Percentiles rank a stretch among this genome's conserved stretches.
phyloP scores from a whole-genome alignment of 257 asterid genomes.

The Primulina eburnea region DNA sequence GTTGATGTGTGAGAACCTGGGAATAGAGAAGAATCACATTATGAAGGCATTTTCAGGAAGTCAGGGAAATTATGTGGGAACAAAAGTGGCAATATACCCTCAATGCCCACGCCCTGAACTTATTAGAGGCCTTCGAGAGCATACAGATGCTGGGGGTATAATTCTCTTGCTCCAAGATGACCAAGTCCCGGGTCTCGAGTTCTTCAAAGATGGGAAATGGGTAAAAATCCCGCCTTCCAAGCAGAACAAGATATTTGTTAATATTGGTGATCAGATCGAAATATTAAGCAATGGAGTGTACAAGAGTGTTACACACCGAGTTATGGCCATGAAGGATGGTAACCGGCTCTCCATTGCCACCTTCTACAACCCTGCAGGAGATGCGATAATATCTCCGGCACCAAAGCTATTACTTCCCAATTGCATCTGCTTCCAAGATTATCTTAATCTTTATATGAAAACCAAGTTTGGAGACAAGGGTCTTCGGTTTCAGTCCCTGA shows the following conservation, averaged over 20 bases:
- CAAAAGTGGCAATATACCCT: constrained; percentile 83
- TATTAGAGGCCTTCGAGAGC: constrained; percentile 83
- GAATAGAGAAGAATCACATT: constrained; percentile 52
- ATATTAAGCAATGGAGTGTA: constrained; percentile 72
- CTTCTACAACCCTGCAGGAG: constrained; percentile 79
- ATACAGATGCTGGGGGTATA: constrained; percentile 91
- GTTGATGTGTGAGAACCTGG: constrained; percentile 75
- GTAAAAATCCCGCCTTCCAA: constrained; percentile 75
- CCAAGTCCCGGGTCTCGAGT: constrained; percentile 82
- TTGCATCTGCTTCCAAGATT: constrained; percentile 55
- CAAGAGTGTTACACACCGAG: constrained; percentile 71
- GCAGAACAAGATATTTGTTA: constrained; percentile 65
- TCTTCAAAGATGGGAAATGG: constrained; percentile 83
- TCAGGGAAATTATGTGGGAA: constrained; percentile 65
- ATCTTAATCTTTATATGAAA: constrained; percentile 51
- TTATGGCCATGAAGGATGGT: constrained; percentile 70
- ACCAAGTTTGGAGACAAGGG: constrained; percentile 73
- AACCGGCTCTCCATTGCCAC: constrained; percentile 82
- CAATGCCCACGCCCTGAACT: constrained; percentile 61
- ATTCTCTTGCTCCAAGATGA: constrained; percentile 86
- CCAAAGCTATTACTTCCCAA: constrained; percentile 57
- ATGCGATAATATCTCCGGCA: constrained; percentile 74
- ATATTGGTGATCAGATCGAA: constrained; percentile 79
- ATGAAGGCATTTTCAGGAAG: constrained; percentile 66
- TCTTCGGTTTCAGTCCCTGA: constrained; percentile 58